These are phyloP conservation scores for Lycium ferocissimum DNA, from an alignment of 257 asterid species.

Conservation along the genomic window DNA sequence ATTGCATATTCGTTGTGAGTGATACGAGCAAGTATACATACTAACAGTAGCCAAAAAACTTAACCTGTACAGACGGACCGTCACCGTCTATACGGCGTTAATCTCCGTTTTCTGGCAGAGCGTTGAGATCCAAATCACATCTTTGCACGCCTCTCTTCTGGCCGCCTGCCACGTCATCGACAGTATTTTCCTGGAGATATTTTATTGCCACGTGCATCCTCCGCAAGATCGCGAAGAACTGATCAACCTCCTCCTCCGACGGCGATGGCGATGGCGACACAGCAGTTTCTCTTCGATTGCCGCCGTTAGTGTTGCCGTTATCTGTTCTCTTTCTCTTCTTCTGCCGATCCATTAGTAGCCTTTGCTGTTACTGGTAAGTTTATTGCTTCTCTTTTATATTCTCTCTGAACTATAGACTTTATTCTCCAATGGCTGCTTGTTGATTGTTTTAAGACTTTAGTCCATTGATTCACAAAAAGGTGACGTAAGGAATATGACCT, in stretches of 20 bases:
- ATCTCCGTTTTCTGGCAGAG: constrained; percentile 38
- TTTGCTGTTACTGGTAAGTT: neutral
- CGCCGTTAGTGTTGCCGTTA: neutral
- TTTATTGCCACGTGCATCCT: constrained; percentile 50
- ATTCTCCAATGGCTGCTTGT: neutral
- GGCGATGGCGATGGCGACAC: no score
- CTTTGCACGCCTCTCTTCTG: neutral
- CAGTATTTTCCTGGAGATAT: constrained; percentile 30
- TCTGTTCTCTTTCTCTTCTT: constrained; percentile 27
- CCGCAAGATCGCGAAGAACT: constrained; percentile 51
- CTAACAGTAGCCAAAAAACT: neutral
- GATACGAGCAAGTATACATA: neutral
- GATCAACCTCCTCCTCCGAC: constrained; percentile 32
- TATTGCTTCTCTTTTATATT: neutral
- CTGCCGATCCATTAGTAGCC: neutral
- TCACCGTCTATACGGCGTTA: constrained; percentile 25
- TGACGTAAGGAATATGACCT: neutral
- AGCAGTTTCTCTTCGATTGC: neutral
- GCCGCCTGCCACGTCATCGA: neutral
- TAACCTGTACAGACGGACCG: neutral
- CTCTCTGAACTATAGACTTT: neutral
- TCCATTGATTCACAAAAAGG: neutral
- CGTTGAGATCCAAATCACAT: constrained; percentile 38
- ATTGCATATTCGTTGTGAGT: neutral
- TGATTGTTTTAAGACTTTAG: neutral